Conservation (phyloP, 176 grass and related monocot species). For the Rhynchospora pubera region DNA sequence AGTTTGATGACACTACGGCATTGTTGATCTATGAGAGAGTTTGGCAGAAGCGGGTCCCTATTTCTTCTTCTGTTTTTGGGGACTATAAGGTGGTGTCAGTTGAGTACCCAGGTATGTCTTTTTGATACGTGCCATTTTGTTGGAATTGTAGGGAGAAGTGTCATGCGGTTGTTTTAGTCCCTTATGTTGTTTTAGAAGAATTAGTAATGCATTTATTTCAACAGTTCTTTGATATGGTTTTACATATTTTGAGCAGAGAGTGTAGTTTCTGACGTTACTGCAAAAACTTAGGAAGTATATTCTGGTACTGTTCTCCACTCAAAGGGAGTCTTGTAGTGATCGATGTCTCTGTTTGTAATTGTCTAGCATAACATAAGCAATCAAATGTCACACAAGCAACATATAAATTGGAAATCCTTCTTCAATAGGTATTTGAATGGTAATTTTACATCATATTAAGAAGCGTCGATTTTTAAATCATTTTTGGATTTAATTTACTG, state of each 20-base stretch:
- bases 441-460: background rate
- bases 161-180: background rate
- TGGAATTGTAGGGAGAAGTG: background rate
- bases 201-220: background rate
- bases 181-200: background rate
- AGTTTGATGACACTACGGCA: slow-evolving; percentile 65
- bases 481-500: background rate
- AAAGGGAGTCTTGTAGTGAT: background rate
- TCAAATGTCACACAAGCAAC: background rate
- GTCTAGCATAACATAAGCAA: background rate
- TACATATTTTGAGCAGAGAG: background rate
- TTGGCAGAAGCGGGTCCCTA: slow-evolving; percentile 64
- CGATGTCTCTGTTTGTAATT: background rate
- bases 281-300: background rate
- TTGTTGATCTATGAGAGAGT: slow-evolving; percentile 74
- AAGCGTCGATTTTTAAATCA: background rate
- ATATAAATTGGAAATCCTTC: background rate
- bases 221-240: background rate
- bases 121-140: background rate
- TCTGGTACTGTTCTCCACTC: background rate
- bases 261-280: background rate
- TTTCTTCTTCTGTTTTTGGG: slow-evolving; percentile 74
- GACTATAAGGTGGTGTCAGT: slow-evolving; percentile 68
- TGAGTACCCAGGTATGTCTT: slow-evolving; percentile 67
- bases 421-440: background rate